Evolutionary conservation across 257 asterid genomes (phyloP).

Genomic region (Nicotiana noctiflora): DNA sequence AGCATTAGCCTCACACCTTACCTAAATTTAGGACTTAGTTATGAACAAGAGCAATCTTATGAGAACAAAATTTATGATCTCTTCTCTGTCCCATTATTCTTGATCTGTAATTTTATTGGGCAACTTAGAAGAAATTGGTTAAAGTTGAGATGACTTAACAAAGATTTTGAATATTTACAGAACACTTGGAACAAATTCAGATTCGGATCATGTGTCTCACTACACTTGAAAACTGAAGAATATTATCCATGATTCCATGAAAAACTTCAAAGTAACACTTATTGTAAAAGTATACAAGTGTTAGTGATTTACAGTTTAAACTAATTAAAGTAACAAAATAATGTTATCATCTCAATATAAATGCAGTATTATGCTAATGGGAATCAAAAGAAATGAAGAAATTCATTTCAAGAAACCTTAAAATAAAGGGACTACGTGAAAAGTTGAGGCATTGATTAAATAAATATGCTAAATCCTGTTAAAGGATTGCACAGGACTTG

Average conservation of each 20-base stretch:
- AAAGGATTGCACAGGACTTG: background rate
- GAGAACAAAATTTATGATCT: background rate
- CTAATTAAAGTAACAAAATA: background rate
- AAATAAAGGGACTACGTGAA: background rate
- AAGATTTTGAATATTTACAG: background rate
- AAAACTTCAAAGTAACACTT: background rate
- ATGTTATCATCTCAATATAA: background rate
- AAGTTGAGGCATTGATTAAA: background rate
- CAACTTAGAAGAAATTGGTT: background rate
- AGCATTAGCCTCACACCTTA: background rate
- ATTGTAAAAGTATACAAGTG: background rate
- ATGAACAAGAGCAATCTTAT: background rate
- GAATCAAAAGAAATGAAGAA: background rate
- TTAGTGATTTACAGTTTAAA: no score
- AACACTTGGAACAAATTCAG: background rate
- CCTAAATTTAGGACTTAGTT: background rate
- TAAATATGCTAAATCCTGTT: background rate
- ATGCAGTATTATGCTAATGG: background rate
- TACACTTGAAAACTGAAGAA: background rate
- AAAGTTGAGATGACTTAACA: background rate
- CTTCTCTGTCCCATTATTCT: background rate
- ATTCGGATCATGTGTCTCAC: background rate
- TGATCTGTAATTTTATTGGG: background rate
- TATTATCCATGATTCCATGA: background rate
- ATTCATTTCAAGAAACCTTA: background rate